Evolutionary conservation across 1,284 basidiomycete genomes (phyloP).

Genomic region (Earliella scabrosa): DNA sequence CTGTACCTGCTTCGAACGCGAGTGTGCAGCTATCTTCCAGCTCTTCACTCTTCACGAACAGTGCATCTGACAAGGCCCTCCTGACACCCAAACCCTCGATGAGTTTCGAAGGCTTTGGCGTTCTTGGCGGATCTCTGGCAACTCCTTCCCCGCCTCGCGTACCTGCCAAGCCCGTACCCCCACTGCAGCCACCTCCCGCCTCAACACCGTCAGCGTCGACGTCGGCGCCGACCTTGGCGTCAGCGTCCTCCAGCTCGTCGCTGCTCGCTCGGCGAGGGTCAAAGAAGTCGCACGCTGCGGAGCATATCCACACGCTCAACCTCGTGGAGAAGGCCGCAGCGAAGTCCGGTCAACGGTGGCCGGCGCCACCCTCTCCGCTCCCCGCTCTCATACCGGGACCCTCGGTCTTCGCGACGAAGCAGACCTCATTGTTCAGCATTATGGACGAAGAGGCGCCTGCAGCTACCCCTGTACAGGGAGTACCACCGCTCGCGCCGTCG

Average conservation of each 20-base stretch:
- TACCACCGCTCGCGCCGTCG: constrained; percentile 13
- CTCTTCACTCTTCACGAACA: constrained; percentile 25
- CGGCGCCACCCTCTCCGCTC: constrained; percentile 61
- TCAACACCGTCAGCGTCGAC: neutral
- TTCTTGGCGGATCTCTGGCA: constrained; percentile 21
- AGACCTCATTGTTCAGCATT: constrained; percentile 20
- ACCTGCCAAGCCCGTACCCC: constrained; percentile 15
- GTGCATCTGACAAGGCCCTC: constrained; percentile 26
- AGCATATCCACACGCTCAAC: constrained; percentile 58
- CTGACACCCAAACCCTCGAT: constrained; percentile 25
- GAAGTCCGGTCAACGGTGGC: constrained; percentile 56
- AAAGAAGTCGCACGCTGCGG: constrained; percentile 29
- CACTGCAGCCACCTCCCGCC: constrained; percentile 4
- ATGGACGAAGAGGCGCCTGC: constrained; percentile 29
- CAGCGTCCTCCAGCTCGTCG: constrained; percentile 11
- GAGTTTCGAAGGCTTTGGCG: constrained; percentile 24
- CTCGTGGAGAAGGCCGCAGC: constrained; percentile 59
- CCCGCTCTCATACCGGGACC: constrained; percentile 46
- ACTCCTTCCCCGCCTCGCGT: constrained; percentile 34
- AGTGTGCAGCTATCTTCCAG: constrained; percentile 22
- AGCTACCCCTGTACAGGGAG: neutral
- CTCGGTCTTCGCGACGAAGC: constrained; percentile 11
- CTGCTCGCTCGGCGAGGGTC: constrained; percentile 13
- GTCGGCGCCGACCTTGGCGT: constrained; percentile 3
- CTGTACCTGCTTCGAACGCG: constrained; percentile 9